Base-by-base conservation (phyloP, 1,139 yeast genomes). In the Kodamaea sp. region DNA sequence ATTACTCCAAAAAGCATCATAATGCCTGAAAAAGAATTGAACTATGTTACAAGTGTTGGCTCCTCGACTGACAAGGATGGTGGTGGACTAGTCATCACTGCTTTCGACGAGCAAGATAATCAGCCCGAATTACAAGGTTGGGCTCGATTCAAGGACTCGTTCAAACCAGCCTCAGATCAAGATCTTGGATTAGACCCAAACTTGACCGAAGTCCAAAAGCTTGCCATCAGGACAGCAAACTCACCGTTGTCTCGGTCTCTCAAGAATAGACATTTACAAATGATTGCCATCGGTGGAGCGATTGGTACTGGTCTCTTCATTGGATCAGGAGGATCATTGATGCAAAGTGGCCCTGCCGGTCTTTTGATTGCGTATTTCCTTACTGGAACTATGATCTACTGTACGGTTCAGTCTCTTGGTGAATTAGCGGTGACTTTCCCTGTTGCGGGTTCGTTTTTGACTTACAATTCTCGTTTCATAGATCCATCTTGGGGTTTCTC, bases 221-320 rank as follows among this genome's bases (percentile, higher is more conserved):
- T 83, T 28, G 83, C 84, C 32, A 58, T 76, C 22, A 63, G 70
- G 39, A 76, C 88, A 16, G 83, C 89, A 13, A 72, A 73, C 47
- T 68, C 89, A 16, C 92, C 92, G 2, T 70, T 85, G 39, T 66
- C 77, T 32, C 69, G 86, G 53, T 66, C 73, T 30, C 68, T 84
- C 35, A 78, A 79, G 46, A 66, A 60, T 22, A 69, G 85, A 61
- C 78, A 84, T 66, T 62, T 85, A 44, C 83, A 82, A 52, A 83
- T 85, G 85, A 80, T 86, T 53, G 92, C 94, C 28, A 79, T 86
- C 47, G 95, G 95, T 51, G 92, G 94, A 43, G 73, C 87, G 29
- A 83, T 86, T 42, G 95, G 95, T 59, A 83, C 92, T 5, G 89
- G 88, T 23, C 58, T 79, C 39, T 76, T 80, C 46, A 80, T 87